phyloP scores from a whole-genome alignment of 1,284 basidiomycete genomes.

The Cryptococcus sp. region DNA sequence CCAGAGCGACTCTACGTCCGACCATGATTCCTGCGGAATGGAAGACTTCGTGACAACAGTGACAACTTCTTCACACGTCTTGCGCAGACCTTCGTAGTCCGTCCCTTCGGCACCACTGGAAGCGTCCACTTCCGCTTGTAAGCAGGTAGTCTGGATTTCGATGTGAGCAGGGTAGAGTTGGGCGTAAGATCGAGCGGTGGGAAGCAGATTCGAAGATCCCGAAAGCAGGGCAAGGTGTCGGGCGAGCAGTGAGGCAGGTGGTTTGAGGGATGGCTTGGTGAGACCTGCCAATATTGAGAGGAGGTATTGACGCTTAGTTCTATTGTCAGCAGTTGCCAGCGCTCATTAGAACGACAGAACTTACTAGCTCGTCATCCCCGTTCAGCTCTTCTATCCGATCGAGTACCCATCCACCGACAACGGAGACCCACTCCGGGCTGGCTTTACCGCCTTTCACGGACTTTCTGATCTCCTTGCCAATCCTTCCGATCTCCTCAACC shows the following conservation, averaged over 20 bases:
- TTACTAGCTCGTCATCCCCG: conserved; percentile 38
- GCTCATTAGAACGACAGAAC: conserved; percentile 8
- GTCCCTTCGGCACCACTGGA: neutral
- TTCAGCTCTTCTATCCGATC: conserved; percentile 26
- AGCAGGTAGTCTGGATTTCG: conserved; percentile 29
- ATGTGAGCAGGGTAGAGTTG: conserved; percentile 31
- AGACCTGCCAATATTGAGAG: conserved; percentile 35
- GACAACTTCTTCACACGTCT: conserved; percentile 24
- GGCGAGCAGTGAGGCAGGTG: conserved; percentile 37
- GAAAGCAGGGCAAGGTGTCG: conserved; percentile 34
- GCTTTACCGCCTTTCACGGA: conserved; percentile 23
- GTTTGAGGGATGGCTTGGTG: conserved; percentile 35
- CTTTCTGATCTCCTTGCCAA: conserved; percentile 40
- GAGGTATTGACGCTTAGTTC: conserved; percentile 34
- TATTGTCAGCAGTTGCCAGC: neutral
- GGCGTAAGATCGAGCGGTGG: conserved; percentile 29
- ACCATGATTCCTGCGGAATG: conserved; percentile 15
- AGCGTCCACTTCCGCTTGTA: conserved; percentile 22
- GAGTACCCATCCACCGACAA: conserved; percentile 43
- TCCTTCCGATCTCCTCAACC: conserved; percentile 39
- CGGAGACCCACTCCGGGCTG: conserved; percentile 28
- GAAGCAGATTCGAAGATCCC: conserved; percentile 10
- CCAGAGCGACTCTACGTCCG: conserved; percentile 29
- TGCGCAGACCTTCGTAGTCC: conserved; percentile 11
- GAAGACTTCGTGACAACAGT: conserved; percentile 16